These are phyloP conservation scores for Discostella stelligera DNA, from an alignment of 352 stramenopile species.

Conservation along the genomic window DNA sequence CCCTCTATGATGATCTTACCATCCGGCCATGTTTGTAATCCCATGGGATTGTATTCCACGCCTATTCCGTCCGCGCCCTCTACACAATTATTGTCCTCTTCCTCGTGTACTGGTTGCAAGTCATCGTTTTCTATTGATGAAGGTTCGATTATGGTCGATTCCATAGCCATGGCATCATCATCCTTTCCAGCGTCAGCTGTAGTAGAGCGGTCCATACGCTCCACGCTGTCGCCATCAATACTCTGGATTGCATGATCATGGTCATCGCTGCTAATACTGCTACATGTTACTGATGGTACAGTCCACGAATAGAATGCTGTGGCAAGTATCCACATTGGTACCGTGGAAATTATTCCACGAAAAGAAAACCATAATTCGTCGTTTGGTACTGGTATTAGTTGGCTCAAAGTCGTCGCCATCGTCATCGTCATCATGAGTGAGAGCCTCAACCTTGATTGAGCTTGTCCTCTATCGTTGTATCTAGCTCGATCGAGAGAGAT, in stretches of 20 bases:
- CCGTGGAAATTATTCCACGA: neutral
- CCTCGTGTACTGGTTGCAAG: neutral
- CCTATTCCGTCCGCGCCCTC: neutral
- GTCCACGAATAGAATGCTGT: too few relatives aligned
- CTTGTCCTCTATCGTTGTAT: too few relatives aligned
- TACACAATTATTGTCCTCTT: neutral
- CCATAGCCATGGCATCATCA: neutral
- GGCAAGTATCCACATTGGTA: neutral
- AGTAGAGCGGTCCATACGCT: neutral
- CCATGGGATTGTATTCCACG: constrained; percentile 32
- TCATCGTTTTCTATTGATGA: constrained; percentile 5
- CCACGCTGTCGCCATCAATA: neutral
- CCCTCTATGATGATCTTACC: constrained; percentile 12
- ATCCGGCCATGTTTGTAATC: constrained; percentile 46
- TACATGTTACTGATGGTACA: neutral
- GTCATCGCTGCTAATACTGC: neutral
- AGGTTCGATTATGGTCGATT: neutral
- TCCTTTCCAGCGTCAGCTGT: neutral
- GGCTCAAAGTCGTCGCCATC: too few relatives aligned
- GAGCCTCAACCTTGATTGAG: too few relatives aligned
- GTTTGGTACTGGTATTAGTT: too few relatives aligned
- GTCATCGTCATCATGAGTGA: too few relatives aligned
- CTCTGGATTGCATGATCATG: neutral
- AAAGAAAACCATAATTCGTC: too few relatives aligned
- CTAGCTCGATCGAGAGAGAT: too few relatives aligned